Percentiles rank a stretch among this genome's conserved stretches.
Evolutionary conservation across 2,329 filamentous ascomycete genomes (phyloP).

Genomic region (Lasiodiplodia theobromae): DNA sequence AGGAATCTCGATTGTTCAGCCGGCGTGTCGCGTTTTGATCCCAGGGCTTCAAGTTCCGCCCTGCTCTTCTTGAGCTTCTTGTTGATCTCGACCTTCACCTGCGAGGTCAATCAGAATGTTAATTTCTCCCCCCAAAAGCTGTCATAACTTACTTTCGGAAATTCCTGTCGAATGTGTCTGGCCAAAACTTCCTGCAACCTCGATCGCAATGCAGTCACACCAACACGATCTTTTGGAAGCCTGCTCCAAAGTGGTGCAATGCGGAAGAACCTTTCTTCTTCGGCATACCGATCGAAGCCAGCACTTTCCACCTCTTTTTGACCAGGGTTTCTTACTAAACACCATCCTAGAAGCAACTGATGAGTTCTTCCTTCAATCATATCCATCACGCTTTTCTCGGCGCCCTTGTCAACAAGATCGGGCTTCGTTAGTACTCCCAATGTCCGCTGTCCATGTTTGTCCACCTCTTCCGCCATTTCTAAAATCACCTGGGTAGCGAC

Average conservation of each 20-base stretch:
- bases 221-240: conserved; percentile 48
- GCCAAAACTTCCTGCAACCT: conserved; percentile 53
- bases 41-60: conserved; percentile 42
- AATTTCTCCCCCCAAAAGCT: conserved; percentile 5
- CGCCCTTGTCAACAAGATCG: conserved; percentile 41
- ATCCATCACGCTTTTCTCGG: conserved; percentile 47
- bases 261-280: conserved; percentile 48
- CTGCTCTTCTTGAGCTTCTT: conserved; percentile 38
- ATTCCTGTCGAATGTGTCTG: conserved; percentile 52
- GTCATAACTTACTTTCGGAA: conserved; percentile 45
- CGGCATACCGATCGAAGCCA: conserved; percentile 36
- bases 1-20: conserved; percentile 48
- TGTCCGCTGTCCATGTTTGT: conserved; percentile 42
- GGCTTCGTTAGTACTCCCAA: conserved; percentile 49
- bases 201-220: conserved; percentile 49
- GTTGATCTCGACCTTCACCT: conserved; percentile 44
- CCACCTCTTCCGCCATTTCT: conserved; percentile 46
- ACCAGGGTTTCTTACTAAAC: conserved; percentile 60
- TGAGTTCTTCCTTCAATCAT: conserved; percentile 50
- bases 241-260: conserved; percentile 45
- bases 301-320: conserved; percentile 35
- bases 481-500: conserved; percentile 57
- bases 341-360: conserved; percentile 58
- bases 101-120: conserved; percentile 39
- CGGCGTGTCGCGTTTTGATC: conserved; percentile 43